These are phyloP conservation scores for Neofusicoccum ribis DNA, from an alignment of 2,329 filamentous ascomycete species.

Conservation along the genomic window DNA sequence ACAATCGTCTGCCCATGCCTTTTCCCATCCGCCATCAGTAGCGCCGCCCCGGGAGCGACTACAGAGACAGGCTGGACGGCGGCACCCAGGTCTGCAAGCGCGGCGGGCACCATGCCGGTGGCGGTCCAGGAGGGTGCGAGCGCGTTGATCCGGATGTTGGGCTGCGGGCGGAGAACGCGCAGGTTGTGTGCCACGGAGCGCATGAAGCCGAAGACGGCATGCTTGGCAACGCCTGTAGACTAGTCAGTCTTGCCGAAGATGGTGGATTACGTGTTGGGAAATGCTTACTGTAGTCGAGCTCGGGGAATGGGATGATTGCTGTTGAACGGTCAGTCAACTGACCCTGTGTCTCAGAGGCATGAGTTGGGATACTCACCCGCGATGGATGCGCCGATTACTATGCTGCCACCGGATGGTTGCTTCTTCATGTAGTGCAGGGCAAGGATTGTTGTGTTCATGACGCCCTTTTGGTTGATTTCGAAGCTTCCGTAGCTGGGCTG, in stretches of 20 bases:
- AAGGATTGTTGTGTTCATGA: slow-evolving; percentile 53
- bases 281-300: slow-evolving; percentile 33
- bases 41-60: slow-evolving; percentile 26
- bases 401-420: slow-evolving; percentile 30
- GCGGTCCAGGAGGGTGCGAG: slow-evolving; percentile 35
- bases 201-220: slow-evolving; percentile 33
- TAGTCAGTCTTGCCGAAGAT: neutral
- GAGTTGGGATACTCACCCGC: slow-evolving; percentile 24
- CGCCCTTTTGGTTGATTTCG: slow-evolving; percentile 53
- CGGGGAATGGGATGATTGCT: slow-evolving; percentile 28
- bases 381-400: slow-evolving; percentile 32
- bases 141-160: slow-evolving; percentile 36
- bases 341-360: neutral
- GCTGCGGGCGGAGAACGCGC: slow-evolving; percentile 28
- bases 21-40: slow-evolving; percentile 31
- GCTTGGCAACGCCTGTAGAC: slow-evolving; percentile 31
- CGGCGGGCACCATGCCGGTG: slow-evolving; percentile 28
- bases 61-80: slow-evolving; percentile 41
- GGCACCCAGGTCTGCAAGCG: slow-evolving; percentile 25
- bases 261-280: neutral
- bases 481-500: slow-evolving; percentile 30
- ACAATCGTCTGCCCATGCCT: slow-evolving; percentile 33
- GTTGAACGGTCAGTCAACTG: neutral
- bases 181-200: slow-evolving; percentile 29
- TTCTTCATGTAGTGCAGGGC: slow-evolving; percentile 51